Base-by-base conservation (phyloP, 140 eudicot species). In the Ambrosia hybrid region DNA sequence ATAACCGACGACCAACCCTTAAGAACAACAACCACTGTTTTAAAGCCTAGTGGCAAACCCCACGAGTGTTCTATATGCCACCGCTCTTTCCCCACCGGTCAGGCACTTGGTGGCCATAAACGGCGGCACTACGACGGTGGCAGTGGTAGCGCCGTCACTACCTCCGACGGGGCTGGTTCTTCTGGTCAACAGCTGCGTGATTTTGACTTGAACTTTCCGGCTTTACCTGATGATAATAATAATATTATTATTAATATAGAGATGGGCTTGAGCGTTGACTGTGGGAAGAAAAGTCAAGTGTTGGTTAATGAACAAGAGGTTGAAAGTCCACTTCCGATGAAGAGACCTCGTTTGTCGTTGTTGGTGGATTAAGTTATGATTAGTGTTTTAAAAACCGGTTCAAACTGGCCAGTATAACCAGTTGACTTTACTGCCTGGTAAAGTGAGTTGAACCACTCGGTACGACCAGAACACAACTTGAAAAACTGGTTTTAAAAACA, bases 31-130 rank as follows among this genome's bases (percentile, higher is more conserved):
- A 36, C 78, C 13, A 43, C 82, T 56, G 68, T 51, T 51, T 57
- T 77, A 57, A 83, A 78, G 68, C 79, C 83, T 1, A 72, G 76
- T 4, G 85, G 89, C 7, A 82, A 59, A 77, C 9, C 45, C 48
- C 91, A 85, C 67, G 82, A 77, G 85, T 82, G 91, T n/a, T 69
- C 87, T 14, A 83, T 85, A 52, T 85, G 91, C 72, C 83, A 82
- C 55, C 78, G 73, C 30, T 60, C 69, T 3, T 85, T 85, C 37
- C 87, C 85, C 34, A 85, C 91, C 38, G 91, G 91, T 0, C 91
- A 85, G 68, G 91, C 91, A 0, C 85, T 85, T 7, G 91, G 91
- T 12, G 91, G 87, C 0, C 87, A 82, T 70, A 85, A 85, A 71
- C 15, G 91, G 58, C 84, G 91, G 14, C 91, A 85, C 85, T 85